phyloP scores from a whole-genome alignment of 2,329 filamentous ascomycete genomes.

The Coleophoma eucalyptorum region DNA sequence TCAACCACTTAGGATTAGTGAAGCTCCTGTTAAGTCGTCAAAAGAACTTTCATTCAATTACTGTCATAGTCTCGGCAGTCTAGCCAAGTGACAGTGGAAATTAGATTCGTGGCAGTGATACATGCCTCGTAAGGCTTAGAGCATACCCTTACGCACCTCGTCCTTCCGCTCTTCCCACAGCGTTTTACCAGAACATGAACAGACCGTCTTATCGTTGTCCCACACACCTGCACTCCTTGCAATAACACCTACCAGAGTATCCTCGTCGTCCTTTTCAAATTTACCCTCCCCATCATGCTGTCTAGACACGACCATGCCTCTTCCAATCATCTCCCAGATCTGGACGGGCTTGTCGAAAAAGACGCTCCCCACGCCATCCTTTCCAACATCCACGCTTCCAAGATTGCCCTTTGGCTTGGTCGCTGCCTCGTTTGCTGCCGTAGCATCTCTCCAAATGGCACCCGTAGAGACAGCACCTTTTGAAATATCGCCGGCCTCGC shows the following conservation, averaged over 20 bases:
- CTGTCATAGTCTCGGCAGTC: too few species aligned
- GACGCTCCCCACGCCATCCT: constrained; percentile 70
- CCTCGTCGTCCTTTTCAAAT: constrained; percentile 68
- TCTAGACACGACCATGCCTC: constrained; percentile 80
- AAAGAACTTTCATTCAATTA: too few species aligned
- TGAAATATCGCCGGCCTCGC: constrained; percentile 83
- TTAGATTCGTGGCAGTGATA: too few species aligned
- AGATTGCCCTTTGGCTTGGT: constrained; percentile 58
- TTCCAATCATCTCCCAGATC: constrained; percentile 95
- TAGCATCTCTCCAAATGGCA: constrained; percentile 63
- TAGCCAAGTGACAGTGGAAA: too few species aligned
- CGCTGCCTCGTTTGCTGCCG: constrained; percentile 30
- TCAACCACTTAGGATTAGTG: too few species aligned
- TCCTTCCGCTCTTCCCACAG: constrained; percentile 96
- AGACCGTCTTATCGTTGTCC: constrained; percentile 99
- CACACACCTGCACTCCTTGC: constrained; percentile 95
- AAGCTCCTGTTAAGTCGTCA: too few species aligned
- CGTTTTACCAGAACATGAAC: constrained; percentile 96
- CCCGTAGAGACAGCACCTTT: constrained; percentile 80
- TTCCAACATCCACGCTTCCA: constrained; percentile 71
- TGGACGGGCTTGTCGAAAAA: constrained; percentile 81
- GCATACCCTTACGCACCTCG: constrained; percentile 85
- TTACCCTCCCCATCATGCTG: constrained; percentile 55
- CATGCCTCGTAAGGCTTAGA: constrained; percentile 44
- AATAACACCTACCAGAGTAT: constrained; percentile 90